Conservation (phyloP, 2,329 filamentous ascomycete species). For the Botrytis galanthina region DNA sequence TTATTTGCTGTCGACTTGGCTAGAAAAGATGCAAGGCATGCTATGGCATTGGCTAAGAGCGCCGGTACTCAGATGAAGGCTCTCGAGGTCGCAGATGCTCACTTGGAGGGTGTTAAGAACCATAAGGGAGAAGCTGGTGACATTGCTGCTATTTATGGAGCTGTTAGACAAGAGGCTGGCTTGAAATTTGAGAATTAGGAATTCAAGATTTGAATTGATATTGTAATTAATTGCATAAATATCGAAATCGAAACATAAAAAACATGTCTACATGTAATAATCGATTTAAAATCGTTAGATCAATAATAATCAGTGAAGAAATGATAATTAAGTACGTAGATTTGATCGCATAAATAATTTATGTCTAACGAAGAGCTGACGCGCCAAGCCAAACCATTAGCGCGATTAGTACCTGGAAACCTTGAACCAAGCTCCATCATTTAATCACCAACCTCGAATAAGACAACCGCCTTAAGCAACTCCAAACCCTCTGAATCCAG, state of each 20-base stretch:
- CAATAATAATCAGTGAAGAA: too few species aligned
- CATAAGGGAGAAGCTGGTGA: constrained; percentile 70
- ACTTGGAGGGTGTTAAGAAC: constrained; percentile 68
- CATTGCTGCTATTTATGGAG: constrained; percentile 79
- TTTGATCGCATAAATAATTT: background rate
- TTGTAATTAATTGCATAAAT: background rate
- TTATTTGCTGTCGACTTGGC: constrained; percentile 81
- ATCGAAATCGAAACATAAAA: background rate
- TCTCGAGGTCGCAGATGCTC: constrained; percentile 64
- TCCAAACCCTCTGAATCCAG: background rate
- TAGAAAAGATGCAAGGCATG: constrained; percentile 78
- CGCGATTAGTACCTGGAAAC: constrained; percentile 2
- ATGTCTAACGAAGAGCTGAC: background rate
- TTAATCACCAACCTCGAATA: constrained; percentile 18
- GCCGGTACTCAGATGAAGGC: constrained; percentile 62
- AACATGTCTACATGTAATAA: background rate
- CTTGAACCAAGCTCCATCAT: constrained; percentile 12
- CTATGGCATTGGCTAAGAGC: constrained; percentile 61
- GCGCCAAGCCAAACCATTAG: constrained; percentile 18
- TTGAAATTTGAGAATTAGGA: constrained; percentile 67
- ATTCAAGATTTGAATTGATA: background rate
- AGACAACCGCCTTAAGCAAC: constrained; percentile 5
- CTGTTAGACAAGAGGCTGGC: constrained; percentile 70
- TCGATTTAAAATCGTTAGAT: background rate
- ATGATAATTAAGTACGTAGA: background rate